Percentiles rank a stretch among this genome's conserved stretches.
These are phyloP conservation scores for Dittrichia graveolens DNA, from an alignment of 129 eudicot genomes.

Conservation along the genomic window DNA sequence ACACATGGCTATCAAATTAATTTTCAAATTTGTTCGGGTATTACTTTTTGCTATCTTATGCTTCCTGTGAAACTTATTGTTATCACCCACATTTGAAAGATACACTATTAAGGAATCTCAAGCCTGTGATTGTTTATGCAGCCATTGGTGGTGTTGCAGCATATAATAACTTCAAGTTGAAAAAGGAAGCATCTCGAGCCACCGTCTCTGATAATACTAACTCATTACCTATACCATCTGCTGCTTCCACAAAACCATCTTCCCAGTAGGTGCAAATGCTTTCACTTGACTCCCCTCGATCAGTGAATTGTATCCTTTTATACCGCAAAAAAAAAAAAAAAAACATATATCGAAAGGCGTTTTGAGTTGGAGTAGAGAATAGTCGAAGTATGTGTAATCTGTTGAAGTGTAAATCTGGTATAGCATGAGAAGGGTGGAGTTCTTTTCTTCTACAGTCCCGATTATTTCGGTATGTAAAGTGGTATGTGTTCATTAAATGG, in stretches of 20 bases:
- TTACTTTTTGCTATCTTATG: not conserved
- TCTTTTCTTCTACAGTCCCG: too few species aligned
- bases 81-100: not conserved
- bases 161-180: slow-evolving; percentile 85
- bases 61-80: not conserved
- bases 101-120: not conserved
- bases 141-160: slow-evolving; percentile 98
- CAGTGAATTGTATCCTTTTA: slow-evolving; percentile 10
- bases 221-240: slow-evolving; percentile 44
- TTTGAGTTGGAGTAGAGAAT: slow-evolving; percentile 13
- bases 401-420: slow-evolving; percentile 20
- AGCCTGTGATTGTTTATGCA: slow-evolving; percentile 44
- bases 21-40: not conserved
- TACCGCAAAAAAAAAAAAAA: not conserved
- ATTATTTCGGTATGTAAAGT: not conserved
- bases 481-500: slow-evolving; percentile 12
- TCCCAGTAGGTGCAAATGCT: slow-evolving; percentile 28
- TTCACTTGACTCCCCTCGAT: not conserved
- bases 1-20: too few species aligned
- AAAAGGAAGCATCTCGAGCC: slow-evolving; percentile 64
- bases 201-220: slow-evolving; percentile 35
- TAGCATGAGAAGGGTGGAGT: slow-evolving; percentile 11
- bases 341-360: slow-evolving; percentile 19
- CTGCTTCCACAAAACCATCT: slow-evolving; percentile 39
- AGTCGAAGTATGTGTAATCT: slow-evolving; percentile 12